These are phyloP conservation scores for Aspergillus steynii DNA, from an alignment of 495 filamentous ascomycete species.

Conservation along the genomic window DNA sequence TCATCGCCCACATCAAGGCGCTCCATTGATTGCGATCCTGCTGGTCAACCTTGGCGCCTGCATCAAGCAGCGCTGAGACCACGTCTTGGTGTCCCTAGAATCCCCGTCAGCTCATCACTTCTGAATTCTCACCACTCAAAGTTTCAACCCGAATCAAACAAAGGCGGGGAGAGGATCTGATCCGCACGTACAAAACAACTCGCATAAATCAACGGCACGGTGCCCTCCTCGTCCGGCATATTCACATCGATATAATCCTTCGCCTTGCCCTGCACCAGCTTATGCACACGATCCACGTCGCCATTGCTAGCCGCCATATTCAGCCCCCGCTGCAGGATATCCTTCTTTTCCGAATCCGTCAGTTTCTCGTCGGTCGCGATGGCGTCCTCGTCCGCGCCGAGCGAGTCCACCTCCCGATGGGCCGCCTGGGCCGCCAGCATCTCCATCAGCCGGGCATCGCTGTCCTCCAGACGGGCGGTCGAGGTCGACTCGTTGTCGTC, in stretches of 20 bases:
- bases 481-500: constrained; percentile 63
- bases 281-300: constrained; percentile 76
- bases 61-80: constrained; percentile 78
- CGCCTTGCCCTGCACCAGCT: constrained; percentile 73
- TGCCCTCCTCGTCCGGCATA: constrained; percentile 90
- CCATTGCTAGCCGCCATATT: constrained; percentile 98
- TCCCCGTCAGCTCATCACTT: constrained; percentile 6
- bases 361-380: constrained; percentile 73
- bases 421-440: constrained; percentile 95
- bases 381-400: constrained; percentile 74
- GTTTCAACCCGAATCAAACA: neutral
- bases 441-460: constrained; percentile 83
- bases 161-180: constrained; percentile 7
- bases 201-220: constrained; percentile 92
- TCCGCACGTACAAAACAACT: constrained; percentile 86
- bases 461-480: constrained; percentile 69
- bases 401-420: constrained; percentile 68
- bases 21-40: constrained; percentile 98
- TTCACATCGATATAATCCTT: constrained; percentile 83
- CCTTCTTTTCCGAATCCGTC: constrained; percentile 73
- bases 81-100: constrained; percentile 85
- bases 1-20: constrained; percentile 99
- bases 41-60: constrained; percentile 86
- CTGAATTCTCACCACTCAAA: neutral
- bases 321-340: constrained; percentile 79